Percentiles rank a stretch among this genome's conserved stretches.
Conservation (phyloP, 371 early-diverging fungal species). For the Umbelopsis sp. region DNA sequence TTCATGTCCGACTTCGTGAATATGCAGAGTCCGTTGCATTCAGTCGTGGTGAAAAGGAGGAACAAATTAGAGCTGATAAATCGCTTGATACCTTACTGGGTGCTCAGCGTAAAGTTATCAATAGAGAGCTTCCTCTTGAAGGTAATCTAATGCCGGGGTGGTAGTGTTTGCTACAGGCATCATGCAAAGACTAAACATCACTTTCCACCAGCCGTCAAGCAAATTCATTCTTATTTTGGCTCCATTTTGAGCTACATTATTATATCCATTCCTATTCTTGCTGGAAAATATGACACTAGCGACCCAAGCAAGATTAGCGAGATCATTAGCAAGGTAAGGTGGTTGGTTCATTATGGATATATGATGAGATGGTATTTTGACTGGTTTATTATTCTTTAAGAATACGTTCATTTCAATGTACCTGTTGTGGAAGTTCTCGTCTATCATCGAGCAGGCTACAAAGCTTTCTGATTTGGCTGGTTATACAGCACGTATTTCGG, state of each 20-base stretch:
- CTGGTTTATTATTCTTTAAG: constrained; percentile 23
- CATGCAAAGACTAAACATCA: neutral
- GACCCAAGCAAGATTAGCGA: constrained; percentile 69
- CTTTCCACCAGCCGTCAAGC: constrained; percentile 54
- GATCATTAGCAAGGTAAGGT: constrained; percentile 70
- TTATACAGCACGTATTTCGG: constrained; percentile 85
- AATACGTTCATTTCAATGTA: constrained; percentile 82
- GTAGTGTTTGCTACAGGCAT: neutral
- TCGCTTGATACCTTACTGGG: constrained; percentile 57
- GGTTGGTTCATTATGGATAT: neutral
- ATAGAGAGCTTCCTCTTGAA: constrained; percentile 65
- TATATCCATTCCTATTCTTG: constrained; percentile 83
- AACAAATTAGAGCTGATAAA: constrained; percentile 54
- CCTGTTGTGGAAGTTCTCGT: constrained; percentile 72
- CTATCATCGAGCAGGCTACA: constrained; percentile 71
- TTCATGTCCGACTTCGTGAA: constrained; percentile 74
- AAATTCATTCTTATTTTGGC: constrained; percentile 78
- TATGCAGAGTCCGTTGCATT: constrained; percentile 84
- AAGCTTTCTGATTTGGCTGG: constrained; percentile 81
- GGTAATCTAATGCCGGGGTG: constrained; percentile 36
- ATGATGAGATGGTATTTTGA: neutral
- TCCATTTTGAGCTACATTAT: constrained; percentile 83
- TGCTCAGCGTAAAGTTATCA: constrained; percentile 63
- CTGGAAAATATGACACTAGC: constrained; percentile 73
- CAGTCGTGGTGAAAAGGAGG: constrained; percentile 71